Evolutionary conservation across 2,329 filamentous ascomycete genomes (phyloP).

Genomic region (Colletotrichum navitas): DNA sequence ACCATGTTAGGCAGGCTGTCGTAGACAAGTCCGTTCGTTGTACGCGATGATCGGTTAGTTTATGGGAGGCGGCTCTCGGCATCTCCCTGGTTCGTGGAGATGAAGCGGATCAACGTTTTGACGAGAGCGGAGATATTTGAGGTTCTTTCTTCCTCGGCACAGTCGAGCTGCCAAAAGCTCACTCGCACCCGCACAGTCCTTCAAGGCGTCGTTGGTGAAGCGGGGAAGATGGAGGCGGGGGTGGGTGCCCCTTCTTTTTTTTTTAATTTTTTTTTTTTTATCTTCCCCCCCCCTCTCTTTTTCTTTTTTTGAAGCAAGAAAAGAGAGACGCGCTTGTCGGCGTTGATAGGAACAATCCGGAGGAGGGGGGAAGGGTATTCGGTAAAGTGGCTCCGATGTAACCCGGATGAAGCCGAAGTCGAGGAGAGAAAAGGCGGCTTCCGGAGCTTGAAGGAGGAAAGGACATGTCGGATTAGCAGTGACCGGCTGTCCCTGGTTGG

Average conservation of each 20-base stretch:
- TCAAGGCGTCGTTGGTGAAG: not conserved
- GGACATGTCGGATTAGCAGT: not conserved
- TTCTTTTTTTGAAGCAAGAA: not conserved
- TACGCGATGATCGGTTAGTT: too few species aligned
- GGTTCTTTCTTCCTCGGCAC: not conserved
- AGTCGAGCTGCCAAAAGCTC: not conserved
- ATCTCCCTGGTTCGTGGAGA: not conserved
- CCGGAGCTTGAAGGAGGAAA: not conserved
- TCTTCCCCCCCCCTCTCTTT: not conserved
- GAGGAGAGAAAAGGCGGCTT: not conserved
- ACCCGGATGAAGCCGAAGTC: constrained; percentile 28
- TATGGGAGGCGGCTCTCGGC: not conserved
- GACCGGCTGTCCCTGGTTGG: not conserved
- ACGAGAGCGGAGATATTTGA: not conserved
- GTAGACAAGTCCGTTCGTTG: too few species aligned
- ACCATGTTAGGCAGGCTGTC: not conserved
- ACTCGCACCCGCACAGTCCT: not conserved
- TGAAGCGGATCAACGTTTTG: not conserved
- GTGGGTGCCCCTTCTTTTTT: not conserved
- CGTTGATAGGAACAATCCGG: constrained; percentile 32
- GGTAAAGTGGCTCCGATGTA: constrained; percentile 26
- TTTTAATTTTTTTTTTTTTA: too few species aligned
- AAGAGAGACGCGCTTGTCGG: constrained; percentile 4
- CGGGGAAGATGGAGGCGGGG: constrained; percentile 10
- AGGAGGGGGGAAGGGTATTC: constrained; percentile 4